Base-by-base conservation (phyloP, 495 filamentous ascomycete genomes). In the Aspergillus bridgeri region DNA sequence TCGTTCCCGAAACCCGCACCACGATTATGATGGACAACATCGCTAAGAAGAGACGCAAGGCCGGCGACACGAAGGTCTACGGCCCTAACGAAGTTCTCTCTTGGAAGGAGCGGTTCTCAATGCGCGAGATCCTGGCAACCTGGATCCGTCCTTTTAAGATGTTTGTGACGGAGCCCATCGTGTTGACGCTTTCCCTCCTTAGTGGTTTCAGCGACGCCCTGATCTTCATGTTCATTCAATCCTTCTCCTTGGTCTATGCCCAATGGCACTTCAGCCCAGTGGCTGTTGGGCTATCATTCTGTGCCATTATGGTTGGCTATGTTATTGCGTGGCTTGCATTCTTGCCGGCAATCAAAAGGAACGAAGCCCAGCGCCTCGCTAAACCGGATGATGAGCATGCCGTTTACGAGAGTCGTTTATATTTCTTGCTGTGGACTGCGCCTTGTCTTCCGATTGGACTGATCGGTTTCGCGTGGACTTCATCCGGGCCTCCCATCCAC, bases 191-290 rank as follows among this genome's bases (percentile, higher is more conserved):
- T 7, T 85, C 82, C 22, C 65, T 84, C 5, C 61, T 86, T 17
- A 81, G 77, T 58, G 83, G 83, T 50, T 85, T 86, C 76, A 83
- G 80, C 51, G 83, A 86, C 52, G 81, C 81, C 24, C 71, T 86
- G 45, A 83, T 86, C 62, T 88, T 86, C 71, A 88, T 85, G 79
- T 87, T 87, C 72, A 74, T 88, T 43, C 81, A 87, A 60, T 83
- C 80, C 13, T 84, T 84, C 59, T 51, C 67, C 13, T 73, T 84
- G 11, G 83, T 88, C 5, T 87, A 85, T 57, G 65, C 70, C 15
- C 83, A 86, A 61, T 86, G 81, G 77, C 67, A 70, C 27, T 88
- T 86, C 65, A 70, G 68, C 58, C 69, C 72, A 22, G 66, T 81
- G 50, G 64, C 73, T 13, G 61, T 79, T 44, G 84, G 84, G 47